These are phyloP conservation scores for Termitomyces eurrhizus DNA, from an alignment of 768 basidiomycete genomes.

Conservation along the genomic window DNA sequence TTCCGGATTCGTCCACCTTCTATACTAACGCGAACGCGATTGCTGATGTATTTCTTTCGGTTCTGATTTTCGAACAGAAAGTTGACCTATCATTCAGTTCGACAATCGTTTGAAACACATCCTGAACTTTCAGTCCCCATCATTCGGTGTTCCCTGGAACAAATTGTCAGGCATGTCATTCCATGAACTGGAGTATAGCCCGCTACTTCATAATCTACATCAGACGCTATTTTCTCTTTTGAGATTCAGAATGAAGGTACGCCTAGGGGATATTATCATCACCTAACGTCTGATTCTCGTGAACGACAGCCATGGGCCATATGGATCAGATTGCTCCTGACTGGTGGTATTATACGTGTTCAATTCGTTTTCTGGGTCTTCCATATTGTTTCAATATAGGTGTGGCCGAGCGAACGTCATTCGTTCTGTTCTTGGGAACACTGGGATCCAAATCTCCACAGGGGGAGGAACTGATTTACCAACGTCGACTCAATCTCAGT, in stretches of 20 bases:
- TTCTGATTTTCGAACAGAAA: background rate
- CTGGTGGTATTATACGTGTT: slow-evolving; percentile 18
- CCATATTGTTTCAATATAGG: background rate
- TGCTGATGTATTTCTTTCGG: slow-evolving; percentile 15
- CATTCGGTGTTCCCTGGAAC: slow-evolving; percentile 22
- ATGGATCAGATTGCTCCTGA: slow-evolving; percentile 24
- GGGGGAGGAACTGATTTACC: slow-evolving; percentile 24
- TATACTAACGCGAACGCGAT: slow-evolving; percentile 23
- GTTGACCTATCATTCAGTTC: slow-evolving; percentile 11
- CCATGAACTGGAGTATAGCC: background rate
- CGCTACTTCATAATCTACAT: too few species aligned
- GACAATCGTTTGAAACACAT: slow-evolving; percentile 23
- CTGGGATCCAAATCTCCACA: slow-evolving; percentile 23
- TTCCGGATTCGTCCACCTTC: slow-evolving; percentile 22
- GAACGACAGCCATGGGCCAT: slow-evolving; percentile 19
- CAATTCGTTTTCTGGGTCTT: background rate
- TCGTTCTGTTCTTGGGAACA: slow-evolving; percentile 22
- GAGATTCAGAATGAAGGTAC: slow-evolving; percentile 23
- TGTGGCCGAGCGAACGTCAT: slow-evolving; percentile 21
- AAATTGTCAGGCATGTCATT: slow-evolving; percentile 17
- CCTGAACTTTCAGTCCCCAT: slow-evolving; percentile 22
- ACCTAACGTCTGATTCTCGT: background rate
- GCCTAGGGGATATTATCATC: background rate
- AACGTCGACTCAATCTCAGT: slow-evolving; percentile 22
- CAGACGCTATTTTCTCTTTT: slow-evolving; percentile 24